Evolutionary conservation across 805 yeast species (phyloP), one percentile per base, ranked within the genome.

Genomic region (Brettanomyces sp.): DNA sequence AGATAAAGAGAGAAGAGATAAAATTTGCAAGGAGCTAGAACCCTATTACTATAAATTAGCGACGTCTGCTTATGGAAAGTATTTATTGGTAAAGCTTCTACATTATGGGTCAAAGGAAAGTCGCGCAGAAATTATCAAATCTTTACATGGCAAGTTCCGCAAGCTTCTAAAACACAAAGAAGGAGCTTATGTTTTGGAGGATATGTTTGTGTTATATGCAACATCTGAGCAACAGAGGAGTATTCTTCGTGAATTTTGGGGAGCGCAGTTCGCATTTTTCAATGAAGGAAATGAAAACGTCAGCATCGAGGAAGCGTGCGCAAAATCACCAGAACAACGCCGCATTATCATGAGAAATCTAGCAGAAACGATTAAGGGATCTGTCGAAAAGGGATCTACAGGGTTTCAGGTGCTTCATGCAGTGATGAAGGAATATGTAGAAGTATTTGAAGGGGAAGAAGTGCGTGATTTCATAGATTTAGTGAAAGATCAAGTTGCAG

Each of bases 131-230:
- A 83, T 91, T 47, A 73, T 90, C 47, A 75, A 82, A 58, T 96
- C 89, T 67, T 73, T 91, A 53, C 95, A 89, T 59, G 99, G 99
- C 43, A 82, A 82, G 56, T 77, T 87, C 58, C 76, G 96, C 63
- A 91, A 88, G 66, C 72, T 91, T 48, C 88, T 91, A 93, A 81
- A 95, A 72, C 97, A 91, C 68, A 83, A 85, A 69, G 98, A 91
- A 73, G 99, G 97, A 67, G 98, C 98, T 12, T 89, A 91, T 58
- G 98, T 91, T 36, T 89, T 90, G 53, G 98, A 91, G 67, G 99
- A 91, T 72, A 72, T 87, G 58, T 91, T 73, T 61, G 86, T 87
- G 23, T 76, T 89, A 47, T 91, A 90, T 64, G 79, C 96, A 9
- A 79, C 88, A 23, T 76, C 83, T 30, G 86, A 82, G 51, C 98